phyloP scores from a whole-genome alignment of 768 basidiomycete genomes.

The Cyclocybe cylindracea region DNA sequence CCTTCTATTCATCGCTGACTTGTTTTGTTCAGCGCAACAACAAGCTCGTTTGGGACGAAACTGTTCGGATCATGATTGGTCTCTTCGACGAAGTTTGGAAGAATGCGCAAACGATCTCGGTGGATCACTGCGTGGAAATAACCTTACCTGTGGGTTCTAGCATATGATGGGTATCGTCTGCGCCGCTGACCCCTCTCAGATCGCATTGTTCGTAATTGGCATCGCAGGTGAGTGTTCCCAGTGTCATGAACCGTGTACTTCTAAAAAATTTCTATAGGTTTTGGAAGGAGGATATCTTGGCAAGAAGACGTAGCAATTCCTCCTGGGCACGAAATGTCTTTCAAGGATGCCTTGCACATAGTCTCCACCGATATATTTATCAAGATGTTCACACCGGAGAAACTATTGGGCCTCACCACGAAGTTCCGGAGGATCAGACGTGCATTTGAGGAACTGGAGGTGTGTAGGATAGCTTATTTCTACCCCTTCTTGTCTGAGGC shows the following conservation, averaged over 20 bases:
- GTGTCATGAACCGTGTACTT: not conserved
- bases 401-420: slow-evolving; percentile 31
- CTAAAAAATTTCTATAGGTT: slow-evolving; percentile 29
- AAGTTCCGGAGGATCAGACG: slow-evolving; percentile 25
- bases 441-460: slow-evolving; percentile 40
- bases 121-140: slow-evolving; percentile 47
- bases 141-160: slow-evolving; percentile 46
- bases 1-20: not conserved
- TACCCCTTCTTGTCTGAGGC: not conserved
- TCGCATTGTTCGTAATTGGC: slow-evolving; percentile 52
- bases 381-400: slow-evolving; percentile 35
- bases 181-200: slow-evolving; percentile 25
- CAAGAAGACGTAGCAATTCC: slow-evolving; percentile 33
- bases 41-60: slow-evolving; percentile 48
- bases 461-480: not conserved
- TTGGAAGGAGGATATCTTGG: slow-evolving; percentile 50
- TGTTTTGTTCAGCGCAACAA: slow-evolving; percentile 34
- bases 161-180: not conserved
- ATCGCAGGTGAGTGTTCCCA: slow-evolving; percentile 36
- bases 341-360: slow-evolving; percentile 43
- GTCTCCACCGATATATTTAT: slow-evolving; percentile 33
- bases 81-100: slow-evolving; percentile 49
- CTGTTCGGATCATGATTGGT: slow-evolving; percentile 37
- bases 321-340: slow-evolving; percentile 42
- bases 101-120: slow-evolving; percentile 31